Evolutionary conservation across 2,329 filamentous ascomycete species (phyloP), one percentile per base, ranked within the genome.

Genomic region (Trichophyton mentagrophytes): DNA sequence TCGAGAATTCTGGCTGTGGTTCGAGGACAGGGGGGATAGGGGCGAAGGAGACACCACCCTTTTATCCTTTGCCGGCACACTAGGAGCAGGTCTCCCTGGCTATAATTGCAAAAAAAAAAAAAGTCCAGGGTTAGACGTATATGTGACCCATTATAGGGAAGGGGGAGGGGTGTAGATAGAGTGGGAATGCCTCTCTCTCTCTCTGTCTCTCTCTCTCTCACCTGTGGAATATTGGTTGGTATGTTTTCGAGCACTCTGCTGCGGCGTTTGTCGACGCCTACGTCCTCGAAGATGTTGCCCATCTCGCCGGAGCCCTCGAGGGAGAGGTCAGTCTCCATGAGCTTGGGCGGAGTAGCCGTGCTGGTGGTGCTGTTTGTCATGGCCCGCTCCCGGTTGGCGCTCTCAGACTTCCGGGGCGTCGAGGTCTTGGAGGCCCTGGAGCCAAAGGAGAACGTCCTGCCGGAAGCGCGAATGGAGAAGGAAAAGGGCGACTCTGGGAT

Each of bases 401-500:
- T 67, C 66, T 57, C 62, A 36, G 61, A 63, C 56, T 59, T 40
- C 40, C 60, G 46, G 17, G 60, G 59, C 33, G 8, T 38, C 36
- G 68, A 67, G 13, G 68, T 64, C 62, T 70, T 74, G 46, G 69
- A 69, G 61, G 73, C 69, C 59, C 72, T 75, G 58, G 72, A 74
- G 65, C 78, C 79, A 64, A 82, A 82, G 0, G 80, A 82, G 65
- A 82, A 79, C 1, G 80, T 79, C 62, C 79, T 72, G 36, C 76
- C 76, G 33, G 78, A 78, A 58, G 78, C 76, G 51, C 73, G 72
- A 40, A 78, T 63, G 17, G 75, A 76, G 60, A 70, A 71, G 9
- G 71, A 67, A 30, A 70, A 69, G 22, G 70, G 66, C 56, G 71
- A 69, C 59, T 72, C 72, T 9, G 74, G 69, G 15, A 76, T 67